Evolutionary conservation across 1,284 basidiomycete species (phyloP).

Genomic region (Trichosporon faecale): DNA sequence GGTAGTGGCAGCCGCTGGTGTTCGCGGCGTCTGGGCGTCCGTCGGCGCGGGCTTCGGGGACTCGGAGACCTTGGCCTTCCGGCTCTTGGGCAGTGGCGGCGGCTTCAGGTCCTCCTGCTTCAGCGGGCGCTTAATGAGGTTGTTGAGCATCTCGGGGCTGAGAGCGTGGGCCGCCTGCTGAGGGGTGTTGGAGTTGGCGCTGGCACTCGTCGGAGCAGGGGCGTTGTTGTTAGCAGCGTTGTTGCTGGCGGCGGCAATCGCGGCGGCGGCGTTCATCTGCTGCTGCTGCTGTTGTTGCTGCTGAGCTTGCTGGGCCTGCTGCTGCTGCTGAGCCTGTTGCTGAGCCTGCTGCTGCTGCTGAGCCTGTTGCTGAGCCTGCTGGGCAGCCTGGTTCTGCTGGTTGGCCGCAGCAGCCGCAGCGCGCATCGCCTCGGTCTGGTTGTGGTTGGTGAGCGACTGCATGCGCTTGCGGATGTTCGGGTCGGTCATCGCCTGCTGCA

Average conservation of each 20-base stretch:
- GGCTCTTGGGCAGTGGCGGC: constrained; percentile 20
- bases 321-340: not conserved
- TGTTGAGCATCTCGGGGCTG: constrained; percentile 28
- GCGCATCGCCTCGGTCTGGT: constrained; percentile 7
- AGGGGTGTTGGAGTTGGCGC: constrained; percentile 11
- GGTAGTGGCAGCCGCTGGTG: constrained; percentile 16
- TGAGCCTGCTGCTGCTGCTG: not conserved
- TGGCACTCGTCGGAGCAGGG: not conserved
- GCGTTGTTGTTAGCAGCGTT: not conserved
- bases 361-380: not conserved
- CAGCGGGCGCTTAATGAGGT: constrained; percentile 26
- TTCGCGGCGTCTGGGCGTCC: constrained; percentile 18
- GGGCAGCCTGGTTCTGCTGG: constrained; percentile 6
- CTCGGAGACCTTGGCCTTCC: constrained; percentile 16
- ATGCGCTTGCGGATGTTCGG: constrained; percentile 18
- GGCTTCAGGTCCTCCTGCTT: constrained; percentile 30
- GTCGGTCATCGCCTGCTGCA: constrained; percentile 21
- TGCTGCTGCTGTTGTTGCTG: not conserved
- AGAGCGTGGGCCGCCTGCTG: constrained; percentile 19
- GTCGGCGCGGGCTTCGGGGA: constrained; percentile 12
- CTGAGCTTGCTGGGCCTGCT: not conserved
- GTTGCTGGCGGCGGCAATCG: not conserved
- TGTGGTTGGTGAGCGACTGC: constrained; percentile 19
- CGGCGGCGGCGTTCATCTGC: not conserved
- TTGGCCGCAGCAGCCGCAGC: not conserved